Evolutionary conservation across 495 filamentous ascomycete genomes (phyloP).

Genomic region (Staphylotrichum longicolle): DNA sequence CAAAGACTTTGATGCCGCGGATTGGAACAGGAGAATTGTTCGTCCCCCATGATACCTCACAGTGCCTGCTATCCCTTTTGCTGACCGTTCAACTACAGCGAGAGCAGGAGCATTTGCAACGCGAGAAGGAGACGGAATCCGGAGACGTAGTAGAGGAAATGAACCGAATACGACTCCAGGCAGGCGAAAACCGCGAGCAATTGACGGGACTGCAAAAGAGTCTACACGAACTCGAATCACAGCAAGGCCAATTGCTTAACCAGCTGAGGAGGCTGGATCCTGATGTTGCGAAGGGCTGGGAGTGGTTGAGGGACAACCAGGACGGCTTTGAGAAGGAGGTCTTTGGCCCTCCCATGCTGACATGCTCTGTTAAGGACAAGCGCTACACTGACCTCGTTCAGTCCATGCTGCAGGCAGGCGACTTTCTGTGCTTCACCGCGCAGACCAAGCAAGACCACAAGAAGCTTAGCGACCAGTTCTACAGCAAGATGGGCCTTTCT

Average conservation of each 20-base stretch:
- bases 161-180: constrained; percentile 26
- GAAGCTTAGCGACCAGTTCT: constrained; percentile 59
- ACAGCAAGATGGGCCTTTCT: constrained; percentile 54
- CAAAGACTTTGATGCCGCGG: constrained; percentile 47
- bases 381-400: constrained; percentile 74
- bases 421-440: constrained; percentile 72
- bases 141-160: constrained; percentile 38
- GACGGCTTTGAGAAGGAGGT: constrained; percentile 74
- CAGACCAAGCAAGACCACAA: constrained; percentile 72
- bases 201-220: constrained; percentile 43
- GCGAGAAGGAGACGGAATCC: constrained; percentile 45
- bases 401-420: constrained; percentile 57
- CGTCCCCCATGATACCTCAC: constrained; percentile 30
- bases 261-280: constrained; percentile 55
- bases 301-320: constrained; percentile 73
- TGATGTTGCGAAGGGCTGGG: constrained; percentile 69
- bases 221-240: constrained; percentile 64
- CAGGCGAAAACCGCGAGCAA: constrained; percentile 25
- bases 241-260: constrained; percentile 68
- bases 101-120: constrained; percentile 45
- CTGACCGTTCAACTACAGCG: constrained; percentile 23
- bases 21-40: constrained; percentile 57
- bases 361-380: constrained; percentile 75
- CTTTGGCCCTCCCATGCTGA: constrained; percentile 80
- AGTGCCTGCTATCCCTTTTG: not conserved